These are phyloP conservation scores for Eucalyptus paniculata DNA, from an alignment of 345 rosid species.

Conservation along the genomic window DNA sequence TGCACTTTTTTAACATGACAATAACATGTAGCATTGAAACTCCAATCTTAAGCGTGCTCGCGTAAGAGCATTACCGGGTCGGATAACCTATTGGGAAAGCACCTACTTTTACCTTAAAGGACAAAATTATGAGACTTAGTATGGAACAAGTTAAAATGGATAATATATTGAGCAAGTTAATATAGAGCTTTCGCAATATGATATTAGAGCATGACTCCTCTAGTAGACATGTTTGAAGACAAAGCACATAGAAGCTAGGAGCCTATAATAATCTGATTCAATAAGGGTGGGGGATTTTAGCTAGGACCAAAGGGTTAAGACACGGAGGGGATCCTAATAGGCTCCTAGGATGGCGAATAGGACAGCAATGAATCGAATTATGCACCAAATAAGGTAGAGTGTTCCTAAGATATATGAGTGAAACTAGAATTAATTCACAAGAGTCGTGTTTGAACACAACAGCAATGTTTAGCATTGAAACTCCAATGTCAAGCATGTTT, in stretches of 20 bases:
- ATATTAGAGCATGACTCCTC: neutral
- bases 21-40: neutral
- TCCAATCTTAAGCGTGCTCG: neutral
- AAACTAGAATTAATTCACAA: neutral
- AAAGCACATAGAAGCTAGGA: neutral
- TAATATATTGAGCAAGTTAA: neutral
- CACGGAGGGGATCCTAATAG: neutral
- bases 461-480: neutral
- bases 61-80: neutral
- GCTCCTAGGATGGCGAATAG: neutral
- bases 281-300: neutral
- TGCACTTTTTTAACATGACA: neutral
- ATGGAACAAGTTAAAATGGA: neutral
- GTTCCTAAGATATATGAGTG: neutral
- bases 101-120: neutral
- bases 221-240: neutral
- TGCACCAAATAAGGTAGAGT: neutral
- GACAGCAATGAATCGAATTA: neutral
- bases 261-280: accelerated
- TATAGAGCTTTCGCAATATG: neutral
- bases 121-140: neutral
- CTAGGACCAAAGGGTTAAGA: neutral
- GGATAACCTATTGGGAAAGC: neutral
- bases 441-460: neutral
- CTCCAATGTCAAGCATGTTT: neutral